A percentile compares a stretch with the other conserved stretches of the same genome.
phyloP scores from a whole-genome alignment of 116 monocot species.

The Dioscorea cayenensis region DNA sequence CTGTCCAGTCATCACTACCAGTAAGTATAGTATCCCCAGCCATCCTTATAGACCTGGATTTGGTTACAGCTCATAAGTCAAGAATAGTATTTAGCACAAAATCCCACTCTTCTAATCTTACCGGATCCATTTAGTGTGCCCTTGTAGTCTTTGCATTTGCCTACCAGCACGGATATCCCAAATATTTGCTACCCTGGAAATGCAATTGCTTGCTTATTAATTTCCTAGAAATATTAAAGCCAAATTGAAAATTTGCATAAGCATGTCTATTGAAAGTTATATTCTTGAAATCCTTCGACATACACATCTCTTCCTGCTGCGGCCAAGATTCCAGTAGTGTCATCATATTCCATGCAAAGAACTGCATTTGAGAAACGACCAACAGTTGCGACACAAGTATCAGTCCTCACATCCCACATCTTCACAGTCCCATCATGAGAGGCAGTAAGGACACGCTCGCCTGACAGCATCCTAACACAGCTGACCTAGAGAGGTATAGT shows the following conservation, averaged over 20 bases:
- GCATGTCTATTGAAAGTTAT: neutral
- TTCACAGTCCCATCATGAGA: constrained; percentile 98
- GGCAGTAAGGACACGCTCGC: constrained; percentile 91
- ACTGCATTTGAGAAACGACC: constrained; percentile 77
- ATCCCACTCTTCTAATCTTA: constrained; percentile 9
- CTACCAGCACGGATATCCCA: constrained; percentile 97
- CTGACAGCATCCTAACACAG: constrained; percentile 88
- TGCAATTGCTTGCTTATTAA: neutral
- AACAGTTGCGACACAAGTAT: constrained; percentile 98
- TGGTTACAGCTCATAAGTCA: neutral
- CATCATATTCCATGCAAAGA: constrained; percentile 98
- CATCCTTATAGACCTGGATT: constrained; percentile 87
- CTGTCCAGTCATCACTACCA: constrained; percentile 99
- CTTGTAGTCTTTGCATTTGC: constrained; percentile 88
- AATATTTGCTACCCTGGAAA: constrained; percentile 65
- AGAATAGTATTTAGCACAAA: neutral
- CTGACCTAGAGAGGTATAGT: constrained; percentile 44
- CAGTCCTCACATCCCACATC: constrained; percentile 99
- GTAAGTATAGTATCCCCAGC: constrained; percentile 80
- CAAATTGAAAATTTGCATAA: neutral
- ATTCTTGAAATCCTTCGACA: constrained; percentile 6
- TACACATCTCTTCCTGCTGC: constrained; percentile 97
- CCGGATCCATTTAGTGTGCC: constrained; percentile 96
- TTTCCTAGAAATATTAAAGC: neutral
- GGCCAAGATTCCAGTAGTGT: constrained; percentile 80